These are phyloP conservation scores for Protoeuglena noctilucae DNA, from an alignment of 139 green algal species.

Conservation along the genomic window DNA sequence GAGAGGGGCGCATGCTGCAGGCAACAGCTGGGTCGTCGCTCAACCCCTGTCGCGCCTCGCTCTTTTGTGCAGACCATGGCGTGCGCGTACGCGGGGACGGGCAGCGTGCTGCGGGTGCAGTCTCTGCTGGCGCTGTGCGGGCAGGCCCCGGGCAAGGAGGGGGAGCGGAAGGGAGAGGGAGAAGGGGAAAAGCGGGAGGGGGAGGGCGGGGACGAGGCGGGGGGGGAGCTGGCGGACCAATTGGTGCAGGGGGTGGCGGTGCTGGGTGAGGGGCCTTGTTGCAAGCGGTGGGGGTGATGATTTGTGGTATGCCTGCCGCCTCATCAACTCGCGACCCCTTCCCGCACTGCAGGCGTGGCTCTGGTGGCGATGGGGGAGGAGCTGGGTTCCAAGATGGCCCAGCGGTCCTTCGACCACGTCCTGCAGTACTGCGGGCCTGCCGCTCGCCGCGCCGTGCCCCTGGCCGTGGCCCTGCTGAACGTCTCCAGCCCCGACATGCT, in stretches of 20 bases:
- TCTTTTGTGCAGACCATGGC: constrained; percentile 27
- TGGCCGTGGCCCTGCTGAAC: constrained; percentile 80
- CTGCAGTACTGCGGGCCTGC: constrained; percentile 73
- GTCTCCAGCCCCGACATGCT: constrained; percentile 60
- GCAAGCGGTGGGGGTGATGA: too few species aligned
- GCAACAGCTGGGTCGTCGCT: too few species aligned
- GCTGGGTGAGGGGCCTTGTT: too few species aligned
- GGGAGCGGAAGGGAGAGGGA: background rate
- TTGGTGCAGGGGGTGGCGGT: constrained; percentile 35
- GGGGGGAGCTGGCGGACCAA: background rate
- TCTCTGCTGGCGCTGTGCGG: constrained; percentile 67
- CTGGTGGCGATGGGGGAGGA: constrained; percentile 89
- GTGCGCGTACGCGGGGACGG: constrained; percentile 85
- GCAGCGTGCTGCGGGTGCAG: constrained; percentile 93
- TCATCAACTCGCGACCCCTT: too few species aligned
- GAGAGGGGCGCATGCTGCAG: too few species aligned
- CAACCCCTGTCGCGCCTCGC: background rate
- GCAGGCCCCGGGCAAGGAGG: constrained; percentile 13
- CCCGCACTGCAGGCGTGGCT: too few species aligned
- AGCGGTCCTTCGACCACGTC: constrained; percentile 77
- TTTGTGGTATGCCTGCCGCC: too few species aligned
- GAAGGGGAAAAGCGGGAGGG: constrained; percentile 27
- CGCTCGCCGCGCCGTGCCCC: constrained; percentile 56
- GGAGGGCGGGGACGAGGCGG: constrained; percentile 27
- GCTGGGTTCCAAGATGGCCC: constrained; percentile 72